These are phyloP conservation scores for Aspergillus sclerotiicarbonarius DNA, from an alignment of 495 filamentous ascomycete species.

Conservation along the genomic window DNA sequence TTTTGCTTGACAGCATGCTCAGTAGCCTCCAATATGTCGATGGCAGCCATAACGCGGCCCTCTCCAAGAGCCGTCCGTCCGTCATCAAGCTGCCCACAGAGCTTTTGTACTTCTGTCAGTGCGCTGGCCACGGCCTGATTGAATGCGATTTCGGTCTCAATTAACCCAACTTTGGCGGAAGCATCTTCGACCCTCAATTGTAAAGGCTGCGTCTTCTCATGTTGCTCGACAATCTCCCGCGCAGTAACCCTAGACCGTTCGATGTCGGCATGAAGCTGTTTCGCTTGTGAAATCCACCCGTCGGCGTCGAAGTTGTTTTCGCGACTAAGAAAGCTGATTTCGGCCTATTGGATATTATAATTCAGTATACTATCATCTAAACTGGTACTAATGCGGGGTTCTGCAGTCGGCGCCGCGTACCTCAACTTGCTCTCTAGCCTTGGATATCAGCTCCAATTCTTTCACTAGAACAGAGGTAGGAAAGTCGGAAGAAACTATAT, in stretches of 20 bases:
- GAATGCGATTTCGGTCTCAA: conserved; percentile 74
- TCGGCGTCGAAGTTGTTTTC: conserved; percentile 75
- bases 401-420: conserved; percentile 37
- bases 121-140: conserved; percentile 64
- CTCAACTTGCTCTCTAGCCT: conserved; percentile 67
- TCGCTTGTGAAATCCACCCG: conserved; percentile 79
- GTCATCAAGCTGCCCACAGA: conserved; percentile 42
- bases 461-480: conserved; percentile 55
- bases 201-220: conserved; percentile 61
- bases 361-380: conserved; percentile 11
- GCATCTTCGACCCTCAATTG: conserved; percentile 61
- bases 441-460: conserved; percentile 62
- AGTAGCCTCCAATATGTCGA: conserved; percentile 57
- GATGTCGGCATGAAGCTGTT: conserved; percentile 79
- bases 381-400: background rate
- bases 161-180: conserved; percentile 65
- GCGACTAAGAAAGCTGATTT: conserved; percentile 70
- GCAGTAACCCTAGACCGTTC: conserved; percentile 68
- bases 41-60: conserved; percentile 49
- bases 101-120: conserved; percentile 56
- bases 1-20: conserved; percentile 41
- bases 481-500: conserved; percentile 61
- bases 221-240: conserved; percentile 68
- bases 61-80: conserved; percentile 47
- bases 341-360: conserved; percentile 44